Evolutionary conservation across 345 rosid genomes (phyloP), one percentile per base, ranked within the genome.

Genomic region (Conringia planisiliqua): DNA sequence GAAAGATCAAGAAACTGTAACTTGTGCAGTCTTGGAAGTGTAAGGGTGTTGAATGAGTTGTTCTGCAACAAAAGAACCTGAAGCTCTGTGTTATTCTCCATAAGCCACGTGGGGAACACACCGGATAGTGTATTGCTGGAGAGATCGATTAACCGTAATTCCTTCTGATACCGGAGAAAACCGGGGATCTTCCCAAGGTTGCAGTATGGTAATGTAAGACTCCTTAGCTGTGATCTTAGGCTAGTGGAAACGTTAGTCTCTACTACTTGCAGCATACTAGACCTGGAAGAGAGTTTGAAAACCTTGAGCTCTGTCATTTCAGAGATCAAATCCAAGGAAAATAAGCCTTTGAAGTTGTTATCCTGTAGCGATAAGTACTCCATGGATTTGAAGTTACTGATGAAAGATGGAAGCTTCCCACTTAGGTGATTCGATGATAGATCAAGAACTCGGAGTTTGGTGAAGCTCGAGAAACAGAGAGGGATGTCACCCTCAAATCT

Each of bases 381-480:
- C 30, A 76, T 9, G 46, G 47, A 62, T 10, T 30, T 30, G 32
- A 72, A 64, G 14, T 66, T 47, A 47, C 68, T 26, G 27, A 71
- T 36, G 50, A 60, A 60, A 24, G 38, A 35, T 26, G 60, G 66
- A 60, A 71, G 29, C 59, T 71, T 60, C 60, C 68, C 68, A 48
- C 50, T 71, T 61, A 71, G 29, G 59, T 60, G 9, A 48, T 71
- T 71, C 0, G 66, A 70, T 32, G 66, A 70, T 20, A 70, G 26
- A 70, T 58, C 74, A 70, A 70, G 74, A 44, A 70, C 74, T 70
- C 35, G 46, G 57, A 70, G 74, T 57, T 58, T 44, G 35, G 36
- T 29, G 46, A 70, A 44, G 3, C 44, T 43, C 0, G 74, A 58
- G 13, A 70, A 70, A 58, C 74, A 70, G 33, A 32, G 14, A 13